Conservation (phyloP, 352 stramenopile genomes). For the Globisporangium canariense region DNA sequence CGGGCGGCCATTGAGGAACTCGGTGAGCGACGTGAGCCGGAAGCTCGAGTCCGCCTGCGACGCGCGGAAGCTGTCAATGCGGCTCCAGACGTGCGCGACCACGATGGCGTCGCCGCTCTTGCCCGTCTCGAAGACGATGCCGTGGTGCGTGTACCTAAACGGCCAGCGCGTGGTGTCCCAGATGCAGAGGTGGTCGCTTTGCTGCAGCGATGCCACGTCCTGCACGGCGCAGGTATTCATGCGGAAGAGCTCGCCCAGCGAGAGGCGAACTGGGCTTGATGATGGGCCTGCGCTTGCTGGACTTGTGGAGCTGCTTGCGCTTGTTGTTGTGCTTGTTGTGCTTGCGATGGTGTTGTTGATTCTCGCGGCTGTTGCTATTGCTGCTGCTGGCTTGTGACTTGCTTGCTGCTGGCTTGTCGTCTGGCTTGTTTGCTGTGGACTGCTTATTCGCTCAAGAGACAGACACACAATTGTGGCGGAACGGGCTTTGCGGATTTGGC, state of each 20-base stretch:
- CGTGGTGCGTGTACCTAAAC: slow-evolving; percentile 77
- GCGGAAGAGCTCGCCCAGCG: background rate
- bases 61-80: slow-evolving; percentile 47
- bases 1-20: slow-evolving; percentile 63
- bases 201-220: slow-evolving; percentile 50
- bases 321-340: background rate
- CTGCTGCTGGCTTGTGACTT: background rate
- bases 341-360: background rate
- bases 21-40: slow-evolving; percentile 57
- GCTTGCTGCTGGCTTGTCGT: slow-evolving; percentile 8
- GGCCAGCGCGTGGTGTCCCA: slow-evolving; percentile 78
- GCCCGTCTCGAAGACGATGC: slow-evolving; percentile 51
- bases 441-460: background rate
- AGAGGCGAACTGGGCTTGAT: background rate
- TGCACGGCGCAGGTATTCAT: slow-evolving; percentile 70
- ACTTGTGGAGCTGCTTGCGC: background rate
- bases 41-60: slow-evolving; percentile 68
- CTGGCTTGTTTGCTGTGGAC: slow-evolving; percentile 1
- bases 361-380: background rate
- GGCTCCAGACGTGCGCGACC: slow-evolving; percentile 71
- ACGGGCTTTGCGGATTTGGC: too few species aligned
- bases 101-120: slow-evolving; percentile 42
- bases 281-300: too few species aligned
- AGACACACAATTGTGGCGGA: background rate
- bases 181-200: slow-evolving; percentile 72